Percentiles rank a stretch among this genome's conserved stretches.
phyloP scores from a whole-genome alignment of 805 yeast species.

The Lachancea fermentati region DNA sequence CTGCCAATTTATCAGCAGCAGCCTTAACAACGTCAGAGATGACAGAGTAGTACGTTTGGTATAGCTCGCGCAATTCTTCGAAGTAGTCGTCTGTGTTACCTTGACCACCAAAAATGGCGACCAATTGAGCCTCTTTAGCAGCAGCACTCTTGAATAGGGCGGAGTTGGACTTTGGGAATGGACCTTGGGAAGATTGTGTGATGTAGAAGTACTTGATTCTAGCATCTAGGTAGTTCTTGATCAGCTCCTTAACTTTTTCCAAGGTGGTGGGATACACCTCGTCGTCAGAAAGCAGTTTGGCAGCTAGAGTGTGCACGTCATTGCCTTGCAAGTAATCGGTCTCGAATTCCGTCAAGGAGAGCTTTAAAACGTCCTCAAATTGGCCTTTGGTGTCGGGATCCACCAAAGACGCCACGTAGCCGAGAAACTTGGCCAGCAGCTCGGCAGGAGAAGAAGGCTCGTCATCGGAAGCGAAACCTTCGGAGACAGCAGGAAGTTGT shows the following conservation, averaged over 20 bases:
- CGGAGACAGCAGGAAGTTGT: constrained; percentile 73
- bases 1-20: constrained; percentile 62
- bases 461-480: constrained; percentile 76
- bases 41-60: constrained; percentile 70
- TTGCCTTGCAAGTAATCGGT: constrained; percentile 63
- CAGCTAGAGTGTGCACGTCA: constrained; percentile 88
- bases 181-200: constrained; percentile 43
- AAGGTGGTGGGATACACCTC: constrained; percentile 60
- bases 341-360: constrained; percentile 79
- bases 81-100: constrained; percentile 98
- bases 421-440: constrained; percentile 76
- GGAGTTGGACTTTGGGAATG: constrained; percentile 45
- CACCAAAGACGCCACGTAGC: constrained; percentile 52
- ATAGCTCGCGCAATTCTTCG: constrained; percentile 87
- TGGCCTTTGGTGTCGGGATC: constrained; percentile 40
- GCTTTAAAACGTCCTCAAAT: constrained; percentile 62
- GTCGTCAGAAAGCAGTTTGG: constrained; percentile 50
- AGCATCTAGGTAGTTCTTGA: constrained; percentile 71
- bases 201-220: constrained; percentile 70
- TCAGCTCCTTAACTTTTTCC: constrained; percentile 64
- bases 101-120: constrained; percentile 96
- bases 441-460: constrained; percentile 88
- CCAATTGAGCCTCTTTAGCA: constrained; percentile 53
- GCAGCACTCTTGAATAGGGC: constrained; percentile 63
- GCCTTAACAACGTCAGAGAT: constrained; percentile 63